Base-by-base conservation (phyloP, 768 basidiomycete genomes). In the Boletellus ananiceps region DNA sequence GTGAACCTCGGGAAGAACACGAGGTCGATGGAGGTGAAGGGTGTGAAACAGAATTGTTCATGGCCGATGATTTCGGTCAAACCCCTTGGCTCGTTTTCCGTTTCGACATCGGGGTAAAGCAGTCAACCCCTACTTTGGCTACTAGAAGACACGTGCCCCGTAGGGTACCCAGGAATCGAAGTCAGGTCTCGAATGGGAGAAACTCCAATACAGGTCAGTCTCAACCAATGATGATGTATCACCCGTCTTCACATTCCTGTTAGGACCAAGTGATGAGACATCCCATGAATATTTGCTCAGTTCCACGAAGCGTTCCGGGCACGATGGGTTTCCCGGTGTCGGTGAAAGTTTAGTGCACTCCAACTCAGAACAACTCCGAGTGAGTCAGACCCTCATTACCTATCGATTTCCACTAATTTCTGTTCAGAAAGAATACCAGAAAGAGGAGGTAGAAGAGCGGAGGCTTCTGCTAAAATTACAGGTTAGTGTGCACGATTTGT, bases 371-470 rank as follows among this genome's bases (percentile, higher is more conserved):
- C 31, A 9, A 8, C 43, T 57, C 16, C n/a, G 39, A 19, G 56
- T 57, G 7, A 4, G 40, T 45, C 14, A 15, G 7, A 23, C n/a
- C 21, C 19, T 13, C 21, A 13, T 3, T 15, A 8, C 7, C n/a
- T 23, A 27, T n/a, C 5, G 8, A 32, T 25, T 13, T 13, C n/a
- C 19, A 9, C 43, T 4, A 1, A 54, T 29, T 5, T 27, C 29
- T 14, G 14, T 37, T 43, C 25, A 53, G 55, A 29, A 46, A 18
- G 55, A 52, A 38, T 60, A 42, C 15, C 11, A 34, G 31, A 44
- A 42, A 25, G 58, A 48, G 19, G 55, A 45, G 6, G 58, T 29
- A 2, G 58, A 59, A 44, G 58, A 50, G n/a, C 44, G 1, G 14
- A 52, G 54, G 27, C 46, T 60, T 8, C 4, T 57, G n/a, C 52